These are phyloP conservation scores for Haplographium delicatum DNA, from an alignment of 495 filamentous ascomycete species.

Conservation along the genomic window DNA sequence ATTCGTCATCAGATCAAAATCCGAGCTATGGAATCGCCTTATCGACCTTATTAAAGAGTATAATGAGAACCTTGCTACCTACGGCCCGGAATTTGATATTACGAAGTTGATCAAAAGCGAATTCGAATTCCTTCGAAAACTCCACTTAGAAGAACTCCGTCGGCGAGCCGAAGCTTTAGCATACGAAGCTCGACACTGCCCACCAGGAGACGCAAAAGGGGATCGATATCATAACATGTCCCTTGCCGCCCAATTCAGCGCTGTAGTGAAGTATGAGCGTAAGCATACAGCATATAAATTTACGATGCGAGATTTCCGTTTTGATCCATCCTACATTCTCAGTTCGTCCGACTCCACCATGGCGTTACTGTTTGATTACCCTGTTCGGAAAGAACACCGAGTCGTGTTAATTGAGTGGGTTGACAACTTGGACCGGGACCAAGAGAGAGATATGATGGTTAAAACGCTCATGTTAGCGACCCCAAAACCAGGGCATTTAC, in stretches of 20 bases:
- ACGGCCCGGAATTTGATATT: conserved; percentile 15
- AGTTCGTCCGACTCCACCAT: conserved; percentile 18
- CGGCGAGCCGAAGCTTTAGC: conserved; percentile 18
- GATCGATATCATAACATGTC: conserved; percentile 16
- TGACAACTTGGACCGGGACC: conserved; percentile 11
- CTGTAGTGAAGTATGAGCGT: conserved; percentile 22
- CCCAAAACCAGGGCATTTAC: conserved; percentile 20
- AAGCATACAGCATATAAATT: conserved; percentile 20
- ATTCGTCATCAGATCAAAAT: conserved; percentile 20
- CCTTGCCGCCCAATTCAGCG: conserved; percentile 22
- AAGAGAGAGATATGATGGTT: conserved; percentile 15
- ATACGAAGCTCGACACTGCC: conserved; percentile 14
- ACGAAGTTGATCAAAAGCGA: conserved; percentile 15
- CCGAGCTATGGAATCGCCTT: conserved; percentile 14
- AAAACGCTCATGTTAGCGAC: conserved; percentile 24
- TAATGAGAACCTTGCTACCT: conserved; percentile 16
- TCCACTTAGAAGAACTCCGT: conserved; percentile 13
- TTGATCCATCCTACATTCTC: conserved; percentile 20
- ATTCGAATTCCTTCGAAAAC: conserved; percentile 14
- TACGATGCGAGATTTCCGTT: conserved; percentile 21
- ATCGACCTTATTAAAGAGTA: conserved; percentile 22
- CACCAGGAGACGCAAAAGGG: neutral
- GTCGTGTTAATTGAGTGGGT: conserved; percentile 27
- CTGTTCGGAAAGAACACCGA: conserved; percentile 21
- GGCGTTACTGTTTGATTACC: conserved; percentile 26